These are phyloP conservation scores for Aspergillus felis DNA, from an alignment of 2,329 filamentous ascomycete genomes.

Conservation along the genomic window DNA sequence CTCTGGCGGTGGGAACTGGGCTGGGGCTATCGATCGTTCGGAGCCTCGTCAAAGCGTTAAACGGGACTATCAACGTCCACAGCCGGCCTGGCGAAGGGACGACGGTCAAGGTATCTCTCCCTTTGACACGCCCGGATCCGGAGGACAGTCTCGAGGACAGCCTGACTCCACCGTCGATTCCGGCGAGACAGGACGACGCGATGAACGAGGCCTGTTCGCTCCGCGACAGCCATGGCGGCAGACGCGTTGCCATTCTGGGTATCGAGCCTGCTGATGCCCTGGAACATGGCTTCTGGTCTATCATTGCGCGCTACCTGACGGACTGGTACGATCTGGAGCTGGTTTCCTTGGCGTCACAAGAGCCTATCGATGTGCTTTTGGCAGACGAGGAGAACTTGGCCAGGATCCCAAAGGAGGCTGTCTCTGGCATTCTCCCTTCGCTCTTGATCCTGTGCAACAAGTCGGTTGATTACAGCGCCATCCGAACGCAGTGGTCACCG, in stretches of 20 bases:
- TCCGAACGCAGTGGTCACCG: slow-evolving; percentile 24
- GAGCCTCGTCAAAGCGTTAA: slow-evolving; percentile 56
- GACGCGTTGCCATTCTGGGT: slow-evolving; percentile 28
- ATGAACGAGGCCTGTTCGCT: slow-evolving; percentile 21
- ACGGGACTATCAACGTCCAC: slow-evolving; percentile 56
- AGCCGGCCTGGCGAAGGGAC: slow-evolving; percentile 54
- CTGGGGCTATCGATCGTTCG: slow-evolving; percentile 64
- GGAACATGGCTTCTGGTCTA: slow-evolving; percentile 21
- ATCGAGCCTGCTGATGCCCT: slow-evolving; percentile 16
- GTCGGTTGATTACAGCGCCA: slow-evolving; percentile 30
- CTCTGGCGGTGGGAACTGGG: slow-evolving; percentile 46
- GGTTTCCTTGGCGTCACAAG: slow-evolving; percentile 24
- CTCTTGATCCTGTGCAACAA: slow-evolving; percentile 38
- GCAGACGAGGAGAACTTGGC: slow-evolving; percentile 29
- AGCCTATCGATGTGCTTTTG: slow-evolving; percentile 33
- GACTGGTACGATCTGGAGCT: slow-evolving; percentile 37
- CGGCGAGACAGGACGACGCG: slow-evolving; percentile 15
- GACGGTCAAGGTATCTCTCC: slow-evolving; percentile 49
- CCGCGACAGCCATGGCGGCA: slow-evolving; percentile 21
- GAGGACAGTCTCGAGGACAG: slow-evolving; percentile 15
- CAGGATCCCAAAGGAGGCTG: slow-evolving; percentile 13
- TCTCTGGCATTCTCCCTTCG: slow-evolving; percentile 21
- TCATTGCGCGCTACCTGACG: slow-evolving; percentile 29
- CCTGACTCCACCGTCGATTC: slow-evolving; percentile 10
- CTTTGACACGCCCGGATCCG: slow-evolving; percentile 31